phyloP scores from a whole-genome alignment of 2,329 filamentous ascomycete species.

The Ophiostoma fasciatum region DNA sequence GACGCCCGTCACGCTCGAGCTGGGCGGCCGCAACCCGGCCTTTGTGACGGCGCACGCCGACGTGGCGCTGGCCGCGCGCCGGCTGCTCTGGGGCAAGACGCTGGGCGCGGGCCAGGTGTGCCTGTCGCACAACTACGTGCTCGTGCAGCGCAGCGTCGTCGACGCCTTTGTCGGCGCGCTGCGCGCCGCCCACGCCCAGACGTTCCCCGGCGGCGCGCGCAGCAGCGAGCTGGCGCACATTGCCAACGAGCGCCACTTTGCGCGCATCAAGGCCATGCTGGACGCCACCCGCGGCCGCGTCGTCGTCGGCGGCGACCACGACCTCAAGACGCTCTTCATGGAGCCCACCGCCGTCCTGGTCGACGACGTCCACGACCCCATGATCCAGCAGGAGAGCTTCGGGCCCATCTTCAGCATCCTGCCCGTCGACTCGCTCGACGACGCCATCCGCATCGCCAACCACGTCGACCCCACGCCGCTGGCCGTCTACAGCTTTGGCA shows the following conservation, averaged over 20 bases:
- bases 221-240: constrained; percentile 71
- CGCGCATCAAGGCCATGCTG: constrained; percentile 80
- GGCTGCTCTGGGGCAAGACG: constrained; percentile 79
- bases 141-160: constrained; percentile 63
- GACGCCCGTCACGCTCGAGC: constrained; percentile 77
- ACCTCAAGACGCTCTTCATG: constrained; percentile 69
- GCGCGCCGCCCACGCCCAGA: constrained; percentile 54
- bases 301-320: constrained; percentile 70
- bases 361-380: constrained; percentile 55
- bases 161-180: constrained; percentile 60
- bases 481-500: constrained; percentile 73
- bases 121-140: constrained; percentile 80
- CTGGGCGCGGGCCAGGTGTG: constrained; percentile 84
- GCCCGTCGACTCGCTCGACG: constrained; percentile 63
- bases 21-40: constrained; percentile 84
- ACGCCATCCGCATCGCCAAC: constrained; percentile 73
- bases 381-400: constrained; percentile 77
- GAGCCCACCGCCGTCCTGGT: constrained; percentile 88
- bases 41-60: constrained; percentile 79
- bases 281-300: constrained; percentile 72
- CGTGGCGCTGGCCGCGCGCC: constrained; percentile 62
- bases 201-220: constrained; percentile 72
- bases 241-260: constrained; percentile 65
- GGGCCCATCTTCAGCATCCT: constrained; percentile 82
- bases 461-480: constrained; percentile 71